These are phyloP conservation scores for Hypoxylon rubiginosum DNA, from an alignment of 2,329 filamentous ascomycete genomes.

Conservation along the genomic window DNA sequence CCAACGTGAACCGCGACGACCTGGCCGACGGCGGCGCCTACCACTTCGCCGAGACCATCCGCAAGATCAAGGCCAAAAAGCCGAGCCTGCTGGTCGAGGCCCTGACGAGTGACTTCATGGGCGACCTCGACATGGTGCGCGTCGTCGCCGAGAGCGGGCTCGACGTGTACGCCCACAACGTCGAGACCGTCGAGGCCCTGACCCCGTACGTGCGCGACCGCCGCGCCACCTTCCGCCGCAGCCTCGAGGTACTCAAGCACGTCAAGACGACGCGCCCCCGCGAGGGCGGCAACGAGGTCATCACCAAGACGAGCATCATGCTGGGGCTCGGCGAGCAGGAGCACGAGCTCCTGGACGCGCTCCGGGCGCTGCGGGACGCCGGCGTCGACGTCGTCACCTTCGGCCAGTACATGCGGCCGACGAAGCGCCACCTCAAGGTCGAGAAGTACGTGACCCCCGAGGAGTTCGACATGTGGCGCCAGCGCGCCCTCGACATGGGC, in stretches of 20 bases:
- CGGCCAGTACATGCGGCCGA: slow-evolving; percentile 99
- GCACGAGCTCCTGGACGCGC: slow-evolving; percentile 82
- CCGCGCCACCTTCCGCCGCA: slow-evolving; percentile 89
- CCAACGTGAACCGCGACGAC: slow-evolving; percentile 94
- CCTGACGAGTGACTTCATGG: slow-evolving; percentile 87
- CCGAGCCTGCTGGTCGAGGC: slow-evolving; percentile 84
- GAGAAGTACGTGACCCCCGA: slow-evolving; percentile 94
- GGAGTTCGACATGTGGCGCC: slow-evolving; percentile 91
- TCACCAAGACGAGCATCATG: slow-evolving; percentile 99
- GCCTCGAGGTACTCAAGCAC: slow-evolving; percentile 80
- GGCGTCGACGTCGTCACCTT: slow-evolving; percentile 97
- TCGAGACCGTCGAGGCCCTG: slow-evolving; percentile 93
- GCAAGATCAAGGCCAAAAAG: slow-evolving; percentile 89
- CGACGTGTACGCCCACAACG: slow-evolving; percentile 97
- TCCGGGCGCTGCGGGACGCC: slow-evolving; percentile 82
- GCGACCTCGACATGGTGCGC: slow-evolving; percentile 87
- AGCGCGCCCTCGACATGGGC: slow-evolving; percentile 91
- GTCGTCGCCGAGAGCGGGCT: slow-evolving; percentile 88
- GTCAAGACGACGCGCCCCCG: slow-evolving; percentile 83
- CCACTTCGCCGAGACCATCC: slow-evolving; percentile 94
- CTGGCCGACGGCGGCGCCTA: slow-evolving; percentile 86
- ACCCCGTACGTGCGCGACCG: slow-evolving; percentile 92
- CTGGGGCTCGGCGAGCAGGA: slow-evolving; percentile 94
- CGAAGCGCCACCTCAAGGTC: slow-evolving; percentile 97
- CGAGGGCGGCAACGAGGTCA: slow-evolving; percentile 75